Conservation (phyloP, 345 rosid genomes). For the Anastatica hierochuntica region DNA sequence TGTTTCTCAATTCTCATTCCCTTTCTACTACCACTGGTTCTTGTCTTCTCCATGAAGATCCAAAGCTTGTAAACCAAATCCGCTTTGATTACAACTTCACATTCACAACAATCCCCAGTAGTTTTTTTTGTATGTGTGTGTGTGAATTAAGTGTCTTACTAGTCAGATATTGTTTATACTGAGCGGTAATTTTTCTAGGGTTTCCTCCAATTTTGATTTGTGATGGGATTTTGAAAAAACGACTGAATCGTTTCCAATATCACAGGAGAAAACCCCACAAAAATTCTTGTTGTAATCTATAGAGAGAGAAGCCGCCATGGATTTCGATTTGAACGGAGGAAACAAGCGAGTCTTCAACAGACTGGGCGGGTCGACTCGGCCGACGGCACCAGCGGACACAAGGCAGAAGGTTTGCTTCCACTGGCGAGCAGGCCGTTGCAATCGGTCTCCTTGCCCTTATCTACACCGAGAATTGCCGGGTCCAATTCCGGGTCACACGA, state of each 20-base stretch:
- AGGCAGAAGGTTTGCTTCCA: slow-evolving; percentile 68
- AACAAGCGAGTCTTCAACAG: slow-evolving; percentile 66
- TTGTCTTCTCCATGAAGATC: no score
- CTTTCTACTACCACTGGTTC: no score
- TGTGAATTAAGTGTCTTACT: no score
- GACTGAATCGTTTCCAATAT: not conserved
- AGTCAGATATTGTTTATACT: no score
- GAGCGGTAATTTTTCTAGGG: slow-evolving; percentile 24
- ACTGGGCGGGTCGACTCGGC: slow-evolving; percentile 35
- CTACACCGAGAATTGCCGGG: slow-evolving; percentile 61
- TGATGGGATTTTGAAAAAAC: not conserved
- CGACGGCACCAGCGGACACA: slow-evolving; percentile 23
- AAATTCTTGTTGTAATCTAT: not conserved
- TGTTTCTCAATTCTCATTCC: no score
- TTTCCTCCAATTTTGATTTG: slow-evolving; percentile 5
- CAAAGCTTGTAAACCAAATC: no score
- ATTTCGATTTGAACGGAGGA: slow-evolving; percentile 59
- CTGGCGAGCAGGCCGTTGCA: slow-evolving; percentile 87
- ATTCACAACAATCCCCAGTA: no score
- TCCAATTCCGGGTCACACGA: slow-evolving; percentile 25
- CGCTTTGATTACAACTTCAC: not conserved
- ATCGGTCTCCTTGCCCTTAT: slow-evolving; percentile 54
- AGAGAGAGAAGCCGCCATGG: slow-evolving; percentile 31
- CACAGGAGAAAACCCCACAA: not conserved
- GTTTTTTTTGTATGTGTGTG: no score